phyloP scores from a whole-genome alignment of 306 rosid genomes.

The Medicago arabica region DNA sequence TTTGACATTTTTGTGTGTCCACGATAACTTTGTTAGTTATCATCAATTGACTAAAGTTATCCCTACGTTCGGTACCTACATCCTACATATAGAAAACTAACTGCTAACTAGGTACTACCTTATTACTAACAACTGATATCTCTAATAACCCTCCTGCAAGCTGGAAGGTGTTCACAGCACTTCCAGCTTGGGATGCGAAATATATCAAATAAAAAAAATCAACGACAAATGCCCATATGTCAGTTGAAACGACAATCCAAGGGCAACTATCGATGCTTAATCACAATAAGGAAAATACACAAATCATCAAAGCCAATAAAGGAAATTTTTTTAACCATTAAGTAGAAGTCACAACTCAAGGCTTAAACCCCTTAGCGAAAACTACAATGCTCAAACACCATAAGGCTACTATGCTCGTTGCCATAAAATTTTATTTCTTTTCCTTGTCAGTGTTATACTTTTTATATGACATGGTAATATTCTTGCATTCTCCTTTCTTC shows the following conservation, averaged over 20 bases:
- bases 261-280: no score
- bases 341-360: no score
- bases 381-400: no score
- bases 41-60: background rate
- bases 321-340: no score
- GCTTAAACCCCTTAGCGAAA: no score
- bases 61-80: background rate
- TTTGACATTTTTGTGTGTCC: background rate
- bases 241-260: no score
- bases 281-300: no score
- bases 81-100: background rate
- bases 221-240: background rate
- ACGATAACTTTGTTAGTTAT: background rate
- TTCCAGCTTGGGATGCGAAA: background rate
- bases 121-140: background rate
- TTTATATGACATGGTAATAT: background rate
- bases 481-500: slow-evolving; percentile 12
- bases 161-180: background rate
- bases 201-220: background rate
- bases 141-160: slow-evolving; percentile 2
- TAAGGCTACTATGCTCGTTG: background rate
- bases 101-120: background rate
- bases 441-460: background rate
- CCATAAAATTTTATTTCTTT: background rate
- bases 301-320: no score